Conservation (phyloP, 306 rosid genomes). For the Cucurbita ficifolia region DNA sequence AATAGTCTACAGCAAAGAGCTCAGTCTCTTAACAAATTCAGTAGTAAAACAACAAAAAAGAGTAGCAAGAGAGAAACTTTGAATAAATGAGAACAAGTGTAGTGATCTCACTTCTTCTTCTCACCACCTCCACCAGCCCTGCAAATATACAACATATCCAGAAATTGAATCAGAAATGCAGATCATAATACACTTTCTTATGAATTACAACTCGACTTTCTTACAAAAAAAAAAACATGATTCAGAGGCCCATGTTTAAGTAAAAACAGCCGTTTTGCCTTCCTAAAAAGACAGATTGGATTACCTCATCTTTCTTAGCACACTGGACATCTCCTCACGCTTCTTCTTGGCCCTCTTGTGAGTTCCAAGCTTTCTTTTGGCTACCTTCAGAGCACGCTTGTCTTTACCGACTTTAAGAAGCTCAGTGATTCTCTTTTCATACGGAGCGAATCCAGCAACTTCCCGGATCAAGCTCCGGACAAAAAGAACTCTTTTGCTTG, state of each 20-base stretch:
- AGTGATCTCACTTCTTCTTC: constrained; percentile 47
- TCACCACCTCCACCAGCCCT: constrained; percentile 81
- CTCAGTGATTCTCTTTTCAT: constrained; percentile 80
- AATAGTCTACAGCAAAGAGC: background rate
- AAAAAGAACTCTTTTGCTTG: constrained; percentile 68
- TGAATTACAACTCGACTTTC: background rate
- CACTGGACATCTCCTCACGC: constrained; percentile 81
- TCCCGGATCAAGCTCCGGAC: constrained; percentile 61
- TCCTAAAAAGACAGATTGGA: background rate
- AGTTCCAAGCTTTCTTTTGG: constrained; percentile 70
- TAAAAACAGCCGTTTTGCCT: background rate
- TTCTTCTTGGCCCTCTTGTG: constrained; percentile 84
- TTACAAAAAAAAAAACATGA: background rate
- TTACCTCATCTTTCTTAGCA: constrained; percentile 79
- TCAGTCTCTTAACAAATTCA: background rate
- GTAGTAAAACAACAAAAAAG: background rate
- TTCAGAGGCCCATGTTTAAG: background rate
- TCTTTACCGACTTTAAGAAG: constrained; percentile 81
- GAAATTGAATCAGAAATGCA: background rate
- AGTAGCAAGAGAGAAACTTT: background rate
- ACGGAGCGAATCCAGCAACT: constrained; percentile 82
- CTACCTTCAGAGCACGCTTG: constrained; percentile 70
- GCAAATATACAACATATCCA: constrained; percentile 10
- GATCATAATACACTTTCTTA: background rate
- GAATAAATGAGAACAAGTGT: background rate